Evolutionary conservation across 2,329 filamentous ascomycete genomes (phyloP), one percentile per base, ranked within the genome.

Genomic region (Sporothrix dimorphospora): DNA sequence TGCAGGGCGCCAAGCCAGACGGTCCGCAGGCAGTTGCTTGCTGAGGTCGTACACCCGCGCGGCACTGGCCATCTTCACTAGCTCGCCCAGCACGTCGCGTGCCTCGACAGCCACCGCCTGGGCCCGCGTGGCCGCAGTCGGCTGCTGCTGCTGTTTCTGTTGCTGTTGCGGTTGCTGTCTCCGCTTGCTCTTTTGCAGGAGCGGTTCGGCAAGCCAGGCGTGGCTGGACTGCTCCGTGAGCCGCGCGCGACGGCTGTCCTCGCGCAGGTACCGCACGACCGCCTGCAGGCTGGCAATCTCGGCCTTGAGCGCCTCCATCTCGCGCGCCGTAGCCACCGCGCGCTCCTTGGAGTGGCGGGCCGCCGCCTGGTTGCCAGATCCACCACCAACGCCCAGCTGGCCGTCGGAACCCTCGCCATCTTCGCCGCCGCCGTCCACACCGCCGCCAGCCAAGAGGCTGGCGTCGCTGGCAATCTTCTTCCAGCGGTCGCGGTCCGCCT

Each of bases 251-350:
- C 85, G 84, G 79, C 89, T 92, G 77, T 93, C 90, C 75, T 91
- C 88, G 34, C 90, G 85, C 40, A 94, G 83, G 79, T 89, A 92
- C 12, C 89, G 86, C 61, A 93, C 88, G 1, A 90, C 89, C 1
- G 88, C 86, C 78, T 92, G 86, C 71, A 92, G 80, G 75, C 84
- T 85, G 71, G 85, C 85, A 76, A 94, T 90, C 73, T 95, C 90
- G 76, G 86, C 86, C 79, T 90, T 89, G 76, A 94, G 87, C 11
- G 84, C 84, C 75, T 94, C 91, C 82, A 94, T 90, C 80, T 95
- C 91, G 70, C 90, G 87, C 38, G 90, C 89, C 1, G 89, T 92
- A 4, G 90, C 89, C 63, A 92, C 90, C 38, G 91, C 89, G 34
- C 88, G 87, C 78, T 92, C 89, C 77, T 90, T 72, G 67, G 55